phyloP scores from a whole-genome alignment of 225 moss, liverwort and hornwort genomes.

The Physcomitrellopsis africana region DNA sequence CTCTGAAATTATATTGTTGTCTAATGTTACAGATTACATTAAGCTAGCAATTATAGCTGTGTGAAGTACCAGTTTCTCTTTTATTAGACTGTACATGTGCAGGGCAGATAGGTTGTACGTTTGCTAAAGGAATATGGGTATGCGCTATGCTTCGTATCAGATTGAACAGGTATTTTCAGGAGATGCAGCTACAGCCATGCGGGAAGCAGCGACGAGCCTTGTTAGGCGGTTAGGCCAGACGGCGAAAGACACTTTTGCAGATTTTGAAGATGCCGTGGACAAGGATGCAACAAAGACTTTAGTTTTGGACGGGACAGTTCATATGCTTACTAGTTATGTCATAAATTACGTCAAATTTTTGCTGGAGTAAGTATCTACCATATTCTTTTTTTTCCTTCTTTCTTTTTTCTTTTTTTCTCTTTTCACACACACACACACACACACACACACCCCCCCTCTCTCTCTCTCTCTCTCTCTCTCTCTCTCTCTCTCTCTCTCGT shows the following conservation, averaged over 20 bases:
- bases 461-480: neutral
- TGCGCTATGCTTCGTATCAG: constrained; percentile 34
- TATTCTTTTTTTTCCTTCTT: neutral
- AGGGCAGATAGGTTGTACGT: too few species aligned
- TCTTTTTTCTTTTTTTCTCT: too few species aligned
- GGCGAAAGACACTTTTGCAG: constrained; percentile 79
- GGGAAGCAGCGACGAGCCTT: constrained; percentile 66
- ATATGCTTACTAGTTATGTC: constrained; percentile 87
- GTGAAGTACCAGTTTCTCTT: too few species aligned
- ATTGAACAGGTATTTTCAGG: constrained; percentile 76
- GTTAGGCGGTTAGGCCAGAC: constrained; percentile 70
- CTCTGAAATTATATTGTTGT: too few species aligned
- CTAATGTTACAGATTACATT: too few species aligned
- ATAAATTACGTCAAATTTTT: constrained; percentile 89
- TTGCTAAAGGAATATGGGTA: neutral
- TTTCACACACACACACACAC: too few species aligned
- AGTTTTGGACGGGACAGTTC: constrained; percentile 83
- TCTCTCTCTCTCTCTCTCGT: too few species aligned
- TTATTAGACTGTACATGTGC: too few species aligned
- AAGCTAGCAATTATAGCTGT: too few species aligned
- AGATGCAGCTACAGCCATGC: constrained; percentile 60
- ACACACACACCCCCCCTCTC: too few species aligned
- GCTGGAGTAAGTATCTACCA: constrained; percentile 62
- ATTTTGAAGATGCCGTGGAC: constrained; percentile 92
- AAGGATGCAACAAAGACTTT: constrained; percentile 81